Evolutionary conservation across 371 early-diverging fungal species (phyloP), one percentile per base, ranked within the genome.

Genomic region (Mortierella sp.): DNA sequence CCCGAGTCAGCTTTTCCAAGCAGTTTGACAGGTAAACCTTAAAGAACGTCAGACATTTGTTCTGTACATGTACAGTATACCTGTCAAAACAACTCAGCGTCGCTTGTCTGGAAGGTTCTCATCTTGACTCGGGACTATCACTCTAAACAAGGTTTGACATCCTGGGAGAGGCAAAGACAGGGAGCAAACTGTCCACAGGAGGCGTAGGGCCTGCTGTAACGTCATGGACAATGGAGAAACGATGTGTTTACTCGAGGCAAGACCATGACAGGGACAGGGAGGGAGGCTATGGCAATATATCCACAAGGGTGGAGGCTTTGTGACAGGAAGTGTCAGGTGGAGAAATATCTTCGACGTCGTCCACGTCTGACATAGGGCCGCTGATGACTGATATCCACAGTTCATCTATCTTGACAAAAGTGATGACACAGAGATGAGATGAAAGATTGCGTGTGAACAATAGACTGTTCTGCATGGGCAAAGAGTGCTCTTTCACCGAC

Each of bases 81-180:
- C 26, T 30, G 51, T 50, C 51, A 50, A 34, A n/a, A n/a, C n/a
- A 48, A 50, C 26, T 50, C 51, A 50, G 51, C 10, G 26, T 47
- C 49, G 24, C 21, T 28, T 41, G 59, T 58, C 26, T 62, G 54
- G 62, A 62, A 62, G 62, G 54, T 62, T 62, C 62, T 54, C 45
- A 54, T 24, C 18, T 42, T 62, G 62, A 54, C 62, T 62, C 62
- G 62, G 62, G 62, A 39, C 34, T 10, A 34, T 10, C 34, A 7
- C 34, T 7, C 34, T 23, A 62, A 28, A 16, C 4, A 26, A 27
- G 6, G 24, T 43, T 53, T 61, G 61, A 61, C 53, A 30, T 61
- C 43, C 61, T 53, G 30, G 6, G 30, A 53, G 39, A 41, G 52
- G n/a, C 9, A 31, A 31, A n/a, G 18, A 31, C 16, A 31, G 18